Percentiles rank a stretch among this genome's conserved stretches.
Conservation (phyloP, 108 stramenopile genomes). For the Conticribra weissflogii region DNA sequence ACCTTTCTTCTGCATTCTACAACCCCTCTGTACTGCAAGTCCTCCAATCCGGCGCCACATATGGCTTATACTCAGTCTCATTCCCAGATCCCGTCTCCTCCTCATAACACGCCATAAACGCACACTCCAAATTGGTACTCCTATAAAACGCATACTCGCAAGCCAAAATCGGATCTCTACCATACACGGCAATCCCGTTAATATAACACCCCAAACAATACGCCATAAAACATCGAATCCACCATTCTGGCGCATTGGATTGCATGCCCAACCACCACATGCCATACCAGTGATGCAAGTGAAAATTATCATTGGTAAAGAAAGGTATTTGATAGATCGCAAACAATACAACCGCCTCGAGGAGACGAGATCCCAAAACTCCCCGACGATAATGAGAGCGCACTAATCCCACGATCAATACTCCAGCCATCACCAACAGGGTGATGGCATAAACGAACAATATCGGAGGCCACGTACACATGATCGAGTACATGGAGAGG, state of each 20-base stretch:
- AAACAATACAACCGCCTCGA: conserved; percentile 48
- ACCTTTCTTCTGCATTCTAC: too few relatives aligned
- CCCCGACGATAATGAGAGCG: conserved; percentile 35
- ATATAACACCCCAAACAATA: conserved; percentile 64
- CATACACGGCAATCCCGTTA: conserved; percentile 75
- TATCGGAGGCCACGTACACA: conserved; percentile 67
- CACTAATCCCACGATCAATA: conserved; percentile 38
- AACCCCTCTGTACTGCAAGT: conserved; percentile 39
- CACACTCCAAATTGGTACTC: conserved; percentile 48
- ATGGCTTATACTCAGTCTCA: conserved; percentile 25
- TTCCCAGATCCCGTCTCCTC: conserved; percentile 28
- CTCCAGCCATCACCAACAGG: conserved; percentile 43
- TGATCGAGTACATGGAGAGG: conserved; percentile 64
- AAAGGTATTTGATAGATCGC: conserved; percentile 55
- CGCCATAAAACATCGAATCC: conserved; percentile 54
- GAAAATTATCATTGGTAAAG: conserved; percentile 52
- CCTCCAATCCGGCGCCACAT: conserved; percentile 37
- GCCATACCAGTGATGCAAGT: conserved; percentile 77
- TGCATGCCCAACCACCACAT: conserved; percentile 69
- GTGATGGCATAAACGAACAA: conserved; percentile 57
- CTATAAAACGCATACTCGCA: conserved; percentile 68
- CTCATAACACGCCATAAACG: conserved; percentile 64
- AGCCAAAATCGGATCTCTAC: conserved; percentile 69
- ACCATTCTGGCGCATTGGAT: conserved; percentile 58
- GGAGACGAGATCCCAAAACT: conserved; percentile 45